phyloP scores from a whole-genome alignment of 106 monocot genomes.

The Xerophyta viscosa region DNA sequence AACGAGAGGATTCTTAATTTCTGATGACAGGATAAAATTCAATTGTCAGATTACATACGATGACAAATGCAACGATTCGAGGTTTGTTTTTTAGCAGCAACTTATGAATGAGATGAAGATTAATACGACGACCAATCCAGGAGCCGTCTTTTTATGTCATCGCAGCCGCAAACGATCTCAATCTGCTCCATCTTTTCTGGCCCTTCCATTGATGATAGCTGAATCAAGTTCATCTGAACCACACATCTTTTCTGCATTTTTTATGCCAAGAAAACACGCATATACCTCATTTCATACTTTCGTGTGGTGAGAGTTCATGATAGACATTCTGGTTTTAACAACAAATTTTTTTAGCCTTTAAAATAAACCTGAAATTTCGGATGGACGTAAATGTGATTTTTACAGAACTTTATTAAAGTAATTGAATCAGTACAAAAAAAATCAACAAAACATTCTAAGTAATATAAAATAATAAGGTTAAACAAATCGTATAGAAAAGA shows the following conservation, averaged over 20 bases:
- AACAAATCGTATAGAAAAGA: too few relatives aligned
- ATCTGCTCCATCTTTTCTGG: background rate
- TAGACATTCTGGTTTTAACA: too few relatives aligned
- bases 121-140: background rate
- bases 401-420: too few relatives aligned
- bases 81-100: background rate
- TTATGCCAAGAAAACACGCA: background rate
- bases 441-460: too few relatives aligned
- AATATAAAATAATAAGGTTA: too few relatives aligned
- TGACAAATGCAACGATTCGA: background rate
- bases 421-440: too few relatives aligned
- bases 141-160: background rate
- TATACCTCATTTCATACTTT: too few relatives aligned
- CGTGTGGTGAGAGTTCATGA: too few relatives aligned
- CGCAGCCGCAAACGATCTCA: background rate
- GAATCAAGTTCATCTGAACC: background rate
- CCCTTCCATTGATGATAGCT: slow-evolving; percentile 1
- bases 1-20: background rate
- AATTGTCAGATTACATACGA: background rate
- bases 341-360: too few relatives aligned
- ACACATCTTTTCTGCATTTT: background rate
- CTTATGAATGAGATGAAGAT: background rate
- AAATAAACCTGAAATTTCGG: too few relatives aligned
- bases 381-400: too few relatives aligned
- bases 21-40: background rate